Percentiles rank a stretch among this genome's conserved stretches.
phyloP scores from a whole-genome alignment of 352 stramenopile genomes.

The Peronospora tabacina region DNA sequence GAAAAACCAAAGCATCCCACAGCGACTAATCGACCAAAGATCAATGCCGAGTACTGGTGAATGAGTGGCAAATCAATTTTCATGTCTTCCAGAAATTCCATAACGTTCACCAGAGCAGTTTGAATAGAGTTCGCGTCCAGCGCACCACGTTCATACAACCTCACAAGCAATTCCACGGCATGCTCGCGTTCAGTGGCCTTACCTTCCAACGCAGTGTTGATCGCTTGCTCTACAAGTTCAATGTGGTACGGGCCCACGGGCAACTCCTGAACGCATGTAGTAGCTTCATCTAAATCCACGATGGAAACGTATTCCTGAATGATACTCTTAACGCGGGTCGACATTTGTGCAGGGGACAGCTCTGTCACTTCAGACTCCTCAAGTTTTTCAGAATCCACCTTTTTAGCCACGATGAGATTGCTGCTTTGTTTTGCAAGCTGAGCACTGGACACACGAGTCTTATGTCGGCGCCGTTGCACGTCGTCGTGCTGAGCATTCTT shows the following conservation, averaged over 20 bases:
- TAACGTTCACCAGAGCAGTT: constrained; percentile 49
- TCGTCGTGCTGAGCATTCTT: constrained; percentile 87
- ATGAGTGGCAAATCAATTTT: constrained; percentile 81
- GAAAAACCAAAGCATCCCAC: constrained; percentile 77
- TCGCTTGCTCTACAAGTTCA: constrained; percentile 63
- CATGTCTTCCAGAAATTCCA: constrained; percentile 83
- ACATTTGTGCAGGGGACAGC: constrained; percentile 37
- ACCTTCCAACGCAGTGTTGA: constrained; percentile 66
- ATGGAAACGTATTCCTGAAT: constrained; percentile 83
- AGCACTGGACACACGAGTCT: constrained; percentile 67
- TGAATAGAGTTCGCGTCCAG: constrained; percentile 73
- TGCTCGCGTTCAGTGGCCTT: constrained; percentile 62
- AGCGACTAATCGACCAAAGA: constrained; percentile 69
- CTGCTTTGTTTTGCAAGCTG: constrained; percentile 77
- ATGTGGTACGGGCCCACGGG: constrained; percentile 38
- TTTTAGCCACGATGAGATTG: constrained; percentile 60
- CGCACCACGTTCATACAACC: constrained; percentile 57
- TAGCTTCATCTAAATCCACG: constrained; percentile 67
- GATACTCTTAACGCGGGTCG: constrained; percentile 80
- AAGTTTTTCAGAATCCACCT: constrained; percentile 30
- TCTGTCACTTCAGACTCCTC: constrained; percentile 15
- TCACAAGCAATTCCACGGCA: constrained; percentile 67
- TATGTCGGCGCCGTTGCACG: constrained; percentile 58
- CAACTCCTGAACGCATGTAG: constrained; percentile 62
- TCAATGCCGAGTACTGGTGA: constrained; percentile 65